Conservation (phyloP, 148 eudicot genomes). For the Polygonum maritimum region DNA sequence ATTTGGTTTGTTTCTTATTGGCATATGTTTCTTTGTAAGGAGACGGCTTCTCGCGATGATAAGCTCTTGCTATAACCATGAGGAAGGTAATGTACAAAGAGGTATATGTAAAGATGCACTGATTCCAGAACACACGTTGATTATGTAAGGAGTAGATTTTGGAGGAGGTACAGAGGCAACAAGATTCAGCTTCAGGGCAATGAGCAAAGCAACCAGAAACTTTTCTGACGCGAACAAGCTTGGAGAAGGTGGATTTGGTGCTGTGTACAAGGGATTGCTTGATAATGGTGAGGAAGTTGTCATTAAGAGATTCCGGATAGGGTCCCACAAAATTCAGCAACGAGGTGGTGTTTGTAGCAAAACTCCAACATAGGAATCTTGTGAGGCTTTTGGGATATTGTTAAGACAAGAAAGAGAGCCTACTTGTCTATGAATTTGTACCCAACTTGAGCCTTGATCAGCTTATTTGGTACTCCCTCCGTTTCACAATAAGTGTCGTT, state of each 20-base stretch:
- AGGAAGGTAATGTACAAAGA: not conserved
- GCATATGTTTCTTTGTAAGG: not conserved
- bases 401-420: constrained; percentile 23
- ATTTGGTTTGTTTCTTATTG: not conserved
- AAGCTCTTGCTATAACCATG: too few species aligned
- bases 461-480: constrained; percentile 37
- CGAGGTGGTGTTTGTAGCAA: constrained; percentile 32
- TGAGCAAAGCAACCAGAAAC: not conserved
- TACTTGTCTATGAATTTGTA: constrained; percentile 33
- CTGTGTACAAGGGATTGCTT: constrained; percentile 19
- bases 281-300: constrained; percentile 32
- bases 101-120: too few species aligned
- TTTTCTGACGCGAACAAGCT: not conserved
- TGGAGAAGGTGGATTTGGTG: constrained; percentile 1
- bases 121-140: not conserved
- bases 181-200: not conserved
- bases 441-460: constrained; percentile 37
- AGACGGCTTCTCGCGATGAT: not conserved
- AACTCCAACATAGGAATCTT: constrained; percentile 38
- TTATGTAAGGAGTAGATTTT: not conserved
- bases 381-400: constrained; percentile 33
- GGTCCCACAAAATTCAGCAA: constrained; percentile 37
- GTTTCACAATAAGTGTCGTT: too few species aligned
- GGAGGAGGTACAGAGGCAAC: not conserved
- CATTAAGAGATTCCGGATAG: constrained; percentile 32